phyloP scores from a whole-genome alignment of 75 land plant genomes.

The Larix kaempferi region DNA sequence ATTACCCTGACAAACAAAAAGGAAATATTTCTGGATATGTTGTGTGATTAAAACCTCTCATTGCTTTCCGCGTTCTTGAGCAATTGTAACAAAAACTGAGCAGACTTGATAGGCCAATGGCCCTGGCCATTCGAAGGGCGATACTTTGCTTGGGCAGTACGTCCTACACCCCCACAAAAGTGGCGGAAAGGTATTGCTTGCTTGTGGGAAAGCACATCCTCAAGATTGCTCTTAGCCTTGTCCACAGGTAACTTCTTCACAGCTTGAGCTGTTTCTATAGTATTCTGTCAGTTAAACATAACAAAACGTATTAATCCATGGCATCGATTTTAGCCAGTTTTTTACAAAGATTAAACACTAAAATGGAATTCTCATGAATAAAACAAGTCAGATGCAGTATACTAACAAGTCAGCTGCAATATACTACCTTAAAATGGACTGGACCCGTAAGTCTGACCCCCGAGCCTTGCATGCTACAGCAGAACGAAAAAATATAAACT shows the following conservation, averaged over 20 bases:
- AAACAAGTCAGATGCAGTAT: not conserved
- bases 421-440: conserved; percentile 85
- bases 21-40: too few relatives aligned
- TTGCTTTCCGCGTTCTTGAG: conserved; percentile 92
- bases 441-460: conserved; percentile 89
- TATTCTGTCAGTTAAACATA: conserved; percentile 6
- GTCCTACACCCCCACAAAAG: conserved; percentile 91
- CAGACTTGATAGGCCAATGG: conserved; percentile 87
- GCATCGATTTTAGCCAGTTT: too few relatives aligned
- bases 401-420: too few relatives aligned
- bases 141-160: conserved; percentile 92
- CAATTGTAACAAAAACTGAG: conserved; percentile 64
- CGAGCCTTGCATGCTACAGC: conserved; percentile 88
- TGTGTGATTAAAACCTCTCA: conserved; percentile 45
- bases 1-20: too few relatives aligned
- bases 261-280: conserved; percentile 88
- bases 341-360: too few relatives aligned
- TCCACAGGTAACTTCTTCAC: conserved; percentile 70
- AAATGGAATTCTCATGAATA: too few relatives aligned
- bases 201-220: conserved; percentile 90
- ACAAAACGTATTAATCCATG: too few relatives aligned
- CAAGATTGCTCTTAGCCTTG: conserved; percentile 91
- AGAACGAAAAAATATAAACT: not conserved
- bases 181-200: conserved; percentile 86
- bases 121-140: conserved; percentile 91